Percentiles rank a stretch among this genome's conserved stretches.
Conservation (phyloP, 1,284 basidiomycete genomes). For the Inonotus hispidus region DNA sequence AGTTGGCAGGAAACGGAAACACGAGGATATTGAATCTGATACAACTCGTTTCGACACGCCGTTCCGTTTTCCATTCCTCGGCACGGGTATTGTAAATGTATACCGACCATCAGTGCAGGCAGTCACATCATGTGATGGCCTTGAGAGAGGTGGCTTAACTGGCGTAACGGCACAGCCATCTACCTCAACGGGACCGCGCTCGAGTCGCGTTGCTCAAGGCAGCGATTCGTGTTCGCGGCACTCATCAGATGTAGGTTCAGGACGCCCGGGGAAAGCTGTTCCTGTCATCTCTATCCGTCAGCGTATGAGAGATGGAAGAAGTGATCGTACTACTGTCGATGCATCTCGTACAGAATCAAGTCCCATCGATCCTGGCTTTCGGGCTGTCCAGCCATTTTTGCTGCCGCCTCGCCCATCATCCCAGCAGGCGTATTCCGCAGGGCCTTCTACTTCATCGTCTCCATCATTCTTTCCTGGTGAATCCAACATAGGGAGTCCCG, state of each 20-base stretch:
- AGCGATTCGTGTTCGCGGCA: background rate
- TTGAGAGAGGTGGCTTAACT: no score
- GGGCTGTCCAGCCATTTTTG: background rate
- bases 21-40: constrained; percentile 37
- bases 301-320: background rate
- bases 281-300: background rate
- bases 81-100: constrained; percentile 29
- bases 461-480: background rate
- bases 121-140: background rate
- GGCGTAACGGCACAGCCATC: background rate
- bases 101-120: background rate
- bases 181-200: background rate
- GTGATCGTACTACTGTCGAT: background rate
- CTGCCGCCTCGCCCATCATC: background rate
- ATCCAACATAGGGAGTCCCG: background rate
- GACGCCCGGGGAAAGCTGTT: background rate
- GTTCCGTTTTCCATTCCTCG: constrained; percentile 45
- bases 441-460: background rate
- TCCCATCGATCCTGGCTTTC: background rate
- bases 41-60: constrained; percentile 25
- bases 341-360: background rate
- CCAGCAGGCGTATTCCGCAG: background rate
- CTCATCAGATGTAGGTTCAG: background rate
- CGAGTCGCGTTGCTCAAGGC: background rate
- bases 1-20: constrained; percentile 48